Percentiles rank a stretch among this genome's conserved stretches.
phyloP scores from a whole-genome alignment of 371 early-diverging fungal species.

The Actinomucor elegans region DNA sequence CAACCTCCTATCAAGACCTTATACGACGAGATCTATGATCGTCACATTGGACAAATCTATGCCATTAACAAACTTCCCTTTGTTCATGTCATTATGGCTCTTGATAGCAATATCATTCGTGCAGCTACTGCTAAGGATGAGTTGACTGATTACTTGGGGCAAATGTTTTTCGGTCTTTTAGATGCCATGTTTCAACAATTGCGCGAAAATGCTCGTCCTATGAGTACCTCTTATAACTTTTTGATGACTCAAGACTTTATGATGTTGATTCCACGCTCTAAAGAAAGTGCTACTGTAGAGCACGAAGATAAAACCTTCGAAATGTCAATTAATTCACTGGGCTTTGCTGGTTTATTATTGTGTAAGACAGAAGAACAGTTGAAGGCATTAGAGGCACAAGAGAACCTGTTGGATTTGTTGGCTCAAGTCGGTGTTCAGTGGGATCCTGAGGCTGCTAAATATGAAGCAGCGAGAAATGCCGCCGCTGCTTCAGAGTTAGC shows the following conservation, averaged over 20 bases:
- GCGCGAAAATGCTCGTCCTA: conserved; percentile 29
- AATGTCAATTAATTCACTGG: conserved; percentile 67
- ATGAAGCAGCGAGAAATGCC: conserved; percentile 12
- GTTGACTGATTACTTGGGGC: conserved; percentile 41
- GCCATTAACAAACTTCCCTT: conserved; percentile 42
- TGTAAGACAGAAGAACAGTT: conserved; percentile 57
- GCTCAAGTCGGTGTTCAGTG: conserved; percentile 29
- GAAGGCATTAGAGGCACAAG: conserved; percentile 38
- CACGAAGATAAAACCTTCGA: conserved; percentile 21
- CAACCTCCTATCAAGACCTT: conserved; percentile 56
- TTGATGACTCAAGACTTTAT: conserved; percentile 71
- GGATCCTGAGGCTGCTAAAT: conserved; percentile 8
- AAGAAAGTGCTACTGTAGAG: conserved; percentile 34
- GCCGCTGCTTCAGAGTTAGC: conserved; percentile 15
- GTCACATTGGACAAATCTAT: conserved; percentile 50
- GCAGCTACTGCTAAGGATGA: conserved; percentile 19
- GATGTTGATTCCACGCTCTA: conserved; percentile 68
- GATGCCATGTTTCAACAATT: conserved; percentile 53
- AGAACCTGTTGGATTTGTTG: conserved; percentile 39
- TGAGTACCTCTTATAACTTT: conserved; percentile 59
- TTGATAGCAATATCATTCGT: conserved; percentile 35
- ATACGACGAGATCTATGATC: conserved; percentile 43
- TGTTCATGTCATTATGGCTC: conserved; percentile 42
- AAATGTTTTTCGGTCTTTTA: conserved; percentile 52
- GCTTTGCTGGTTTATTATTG: conserved; percentile 69